Percentiles rank a stretch among this genome's conserved stretches.
Evolutionary conservation across 2,329 filamentous ascomycete genomes (phyloP).

Genomic region (Hawksworthiomyces lignivorus): DNA sequence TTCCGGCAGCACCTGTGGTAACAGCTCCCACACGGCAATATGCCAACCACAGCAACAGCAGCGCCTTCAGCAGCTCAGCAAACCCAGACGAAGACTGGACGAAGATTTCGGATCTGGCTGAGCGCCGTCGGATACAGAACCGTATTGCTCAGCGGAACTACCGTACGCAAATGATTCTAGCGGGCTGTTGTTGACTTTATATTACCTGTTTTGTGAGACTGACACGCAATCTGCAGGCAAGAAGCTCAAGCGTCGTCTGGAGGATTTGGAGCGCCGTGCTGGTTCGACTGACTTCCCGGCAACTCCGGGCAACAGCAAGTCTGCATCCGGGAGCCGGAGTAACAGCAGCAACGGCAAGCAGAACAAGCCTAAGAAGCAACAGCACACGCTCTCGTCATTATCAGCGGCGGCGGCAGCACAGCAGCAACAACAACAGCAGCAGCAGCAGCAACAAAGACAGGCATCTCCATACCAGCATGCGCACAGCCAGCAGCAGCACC

Average conservation of each 20-base stretch:
- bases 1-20: constrained; percentile 20
- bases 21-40: constrained; percentile 53
- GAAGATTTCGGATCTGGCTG: constrained; percentile 94
- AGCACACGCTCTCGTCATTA: constrained; percentile 18
- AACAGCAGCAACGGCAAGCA: neutral
- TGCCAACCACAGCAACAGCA: constrained; percentile 71
- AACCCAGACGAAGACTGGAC: constrained; percentile 98
- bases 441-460: constrained; percentile 7
- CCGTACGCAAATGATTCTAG: constrained; percentile 46
- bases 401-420: constrained; percentile 15
- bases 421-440: constrained; percentile 18
- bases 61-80: constrained; percentile 87
- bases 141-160: constrained; percentile 97
- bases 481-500: constrained; percentile 20
- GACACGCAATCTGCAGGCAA: constrained; percentile 51
- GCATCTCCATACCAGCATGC: constrained; percentile 12
- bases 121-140: constrained; percentile 91
- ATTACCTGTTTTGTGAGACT: too few relatives aligned
- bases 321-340: too few relatives aligned
- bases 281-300: constrained; percentile 32
- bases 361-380: constrained; percentile 33
- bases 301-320: neutral
- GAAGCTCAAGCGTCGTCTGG: constrained; percentile 84
- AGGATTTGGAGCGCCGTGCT: constrained; percentile 75
- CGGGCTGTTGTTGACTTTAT: neutral